Evolutionary conservation across 345 rosid genomes (phyloP), one percentile per base, ranked within the genome.

Genomic region (Dipteronia dyeriana): DNA sequence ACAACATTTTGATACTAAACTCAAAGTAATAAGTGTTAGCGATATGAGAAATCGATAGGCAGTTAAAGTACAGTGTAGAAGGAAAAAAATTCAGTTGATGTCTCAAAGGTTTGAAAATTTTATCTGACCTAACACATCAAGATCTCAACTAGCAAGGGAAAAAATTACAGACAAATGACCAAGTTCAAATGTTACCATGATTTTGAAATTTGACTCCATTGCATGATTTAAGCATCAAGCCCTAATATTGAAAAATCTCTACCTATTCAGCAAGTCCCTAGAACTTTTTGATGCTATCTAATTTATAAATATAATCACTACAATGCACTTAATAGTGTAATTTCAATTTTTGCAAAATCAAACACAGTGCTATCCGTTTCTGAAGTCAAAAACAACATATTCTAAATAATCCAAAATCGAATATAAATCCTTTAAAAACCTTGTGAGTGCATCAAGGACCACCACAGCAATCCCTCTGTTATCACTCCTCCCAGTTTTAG

Each of bases 391-490:
- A 13, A 26, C 6, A 34, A 34, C 38, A 41, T 41, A 41, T 41
- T 41, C 10, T 41, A 41, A 41, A 41, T 8, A 41, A 7, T 41
- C 10, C 2, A 0, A 41, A 41, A 7, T 9, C 45, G 38, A 34
- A 5, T 3, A 29, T 25, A 60, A 60, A 60, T 60, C 1, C 2
- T 23, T 8, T 22, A 60, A 1, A 10, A 10, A 94, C 94, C 94
- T 89, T 0, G 96, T 82, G 73, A 92, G 90, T n/a, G 91, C 91
- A 75, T 94, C 98, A 11, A 94, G 96, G 54, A 94, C 91, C 76
- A 91, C 93, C n/a, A 92, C 90, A 4, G 90, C 94, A 78, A 87
- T 90, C 74, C 97, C 98, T 79, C 89, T 84, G 77, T 87, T 91
- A 61, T 92, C 97, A 68, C 90, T 85, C 68, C 89, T 86, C 23